These are phyloP conservation scores for Termitomyces sp. DNA, from an alignment of 768 basidiomycete species.

Conservation along the genomic window DNA sequence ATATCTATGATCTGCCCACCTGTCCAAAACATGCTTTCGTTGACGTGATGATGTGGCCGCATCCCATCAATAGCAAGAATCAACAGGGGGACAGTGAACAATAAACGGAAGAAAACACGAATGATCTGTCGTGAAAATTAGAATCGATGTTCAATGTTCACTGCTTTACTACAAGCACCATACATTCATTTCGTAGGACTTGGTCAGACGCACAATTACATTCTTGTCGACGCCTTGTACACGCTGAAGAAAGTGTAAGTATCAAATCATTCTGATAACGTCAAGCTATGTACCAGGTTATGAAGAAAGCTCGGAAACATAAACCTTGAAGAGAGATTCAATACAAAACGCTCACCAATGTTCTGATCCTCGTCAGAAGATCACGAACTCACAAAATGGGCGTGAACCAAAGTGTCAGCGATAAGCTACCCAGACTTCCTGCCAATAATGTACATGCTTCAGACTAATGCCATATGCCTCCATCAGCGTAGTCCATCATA, in stretches of 20 bases:
- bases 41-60: constrained; percentile 55
- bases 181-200: constrained; percentile 81
- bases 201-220: constrained; percentile 69
- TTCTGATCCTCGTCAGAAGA: constrained; percentile 2
- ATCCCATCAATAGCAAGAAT: constrained; percentile 69
- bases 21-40: constrained; percentile 52
- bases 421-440: constrained; percentile 64
- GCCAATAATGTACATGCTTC: constrained; percentile 68
- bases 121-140: constrained; percentile 40
- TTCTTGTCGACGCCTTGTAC: constrained; percentile 55
- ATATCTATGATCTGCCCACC: constrained; percentile 26
- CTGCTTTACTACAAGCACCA: neutral
- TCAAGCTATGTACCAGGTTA: constrained; percentile 43
- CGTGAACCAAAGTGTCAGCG: constrained; percentile 69
- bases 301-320: constrained; percentile 64
- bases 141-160: neutral
- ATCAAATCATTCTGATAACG: neutral
- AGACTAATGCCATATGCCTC: constrained; percentile 34
- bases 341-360: constrained; percentile 7
- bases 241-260: constrained; percentile 33
- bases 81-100: constrained; percentile 62
- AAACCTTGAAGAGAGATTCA: constrained; percentile 57
- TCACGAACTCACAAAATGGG: constrained; percentile 53
- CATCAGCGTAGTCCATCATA: constrained; percentile 1
- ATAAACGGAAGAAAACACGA: constrained; percentile 66